Percentiles rank a stretch among this genome's conserved stretches.
These are phyloP conservation scores for Scutellaria barbata DNA, from an alignment of 257 asterid species.

Conservation along the genomic window DNA sequence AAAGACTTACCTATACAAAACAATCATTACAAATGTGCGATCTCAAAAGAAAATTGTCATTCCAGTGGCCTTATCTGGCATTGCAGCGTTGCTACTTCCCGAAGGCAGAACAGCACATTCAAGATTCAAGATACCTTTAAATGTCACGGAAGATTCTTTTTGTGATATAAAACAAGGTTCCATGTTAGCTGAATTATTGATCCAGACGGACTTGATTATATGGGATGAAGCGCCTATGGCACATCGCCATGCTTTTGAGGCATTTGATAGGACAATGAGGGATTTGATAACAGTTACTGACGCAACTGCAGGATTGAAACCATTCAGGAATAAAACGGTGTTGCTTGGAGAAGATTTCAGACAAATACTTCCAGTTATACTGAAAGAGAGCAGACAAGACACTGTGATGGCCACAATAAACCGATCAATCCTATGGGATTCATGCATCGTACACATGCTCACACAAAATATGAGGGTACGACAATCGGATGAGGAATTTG, in stretches of 20 bases:
- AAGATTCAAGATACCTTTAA: too few relatives aligned
- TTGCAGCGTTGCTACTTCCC: background rate
- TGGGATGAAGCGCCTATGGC: too few relatives aligned
- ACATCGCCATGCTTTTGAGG: background rate
- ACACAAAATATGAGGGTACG: background rate
- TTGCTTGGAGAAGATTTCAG: background rate
- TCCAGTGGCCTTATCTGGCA: background rate
- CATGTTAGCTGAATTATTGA: background rate
- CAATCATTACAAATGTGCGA: background rate
- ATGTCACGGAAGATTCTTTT: too few relatives aligned
- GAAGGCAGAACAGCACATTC: background rate
- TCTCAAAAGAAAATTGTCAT: background rate
- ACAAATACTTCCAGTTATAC: too few relatives aligned
- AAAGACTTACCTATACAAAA: background rate
- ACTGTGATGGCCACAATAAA: background rate
- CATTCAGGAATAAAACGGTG: background rate
- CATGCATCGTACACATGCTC: background rate
- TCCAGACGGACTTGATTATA: background rate
- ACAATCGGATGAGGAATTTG: background rate
- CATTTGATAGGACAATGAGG: background rate
- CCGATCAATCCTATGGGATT: background rate
- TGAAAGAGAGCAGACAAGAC: background rate
- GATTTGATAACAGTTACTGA: background rate
- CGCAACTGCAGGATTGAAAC: background rate
- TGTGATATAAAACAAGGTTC: background rate